These are phyloP conservation scores for Colletotrichum melonis DNA, from an alignment of 2,329 filamentous ascomycete genomes.

Conservation along the genomic window DNA sequence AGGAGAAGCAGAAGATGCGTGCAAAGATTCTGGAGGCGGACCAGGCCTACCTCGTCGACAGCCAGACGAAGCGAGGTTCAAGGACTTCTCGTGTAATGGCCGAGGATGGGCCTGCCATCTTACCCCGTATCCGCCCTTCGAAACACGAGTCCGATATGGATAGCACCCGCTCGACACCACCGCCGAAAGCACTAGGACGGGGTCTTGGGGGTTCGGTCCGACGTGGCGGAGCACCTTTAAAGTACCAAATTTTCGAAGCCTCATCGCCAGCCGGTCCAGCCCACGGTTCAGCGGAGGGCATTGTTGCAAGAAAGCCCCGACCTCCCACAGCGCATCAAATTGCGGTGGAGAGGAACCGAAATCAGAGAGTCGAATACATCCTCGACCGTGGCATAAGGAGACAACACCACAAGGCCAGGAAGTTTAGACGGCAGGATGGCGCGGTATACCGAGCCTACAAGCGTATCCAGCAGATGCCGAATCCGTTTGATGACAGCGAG, in stretches of 20 bases:
- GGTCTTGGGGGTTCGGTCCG: constrained; percentile 44
- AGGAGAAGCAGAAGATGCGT: constrained; percentile 78
- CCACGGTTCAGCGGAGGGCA: constrained; percentile 63
- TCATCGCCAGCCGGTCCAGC: constrained; percentile 69
- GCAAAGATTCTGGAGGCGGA: constrained; percentile 82
- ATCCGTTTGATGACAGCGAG: constrained; percentile 72
- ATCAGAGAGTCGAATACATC: constrained; percentile 83
- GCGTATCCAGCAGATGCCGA: constrained; percentile 66
- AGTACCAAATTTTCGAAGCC: constrained; percentile 70
- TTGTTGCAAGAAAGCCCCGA: constrained; percentile 72
- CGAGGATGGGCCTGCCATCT: constrained; percentile 67
- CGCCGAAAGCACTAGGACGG: constrained; percentile 47
- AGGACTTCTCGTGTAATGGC: constrained; percentile 52
- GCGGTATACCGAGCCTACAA: constrained; percentile 74
- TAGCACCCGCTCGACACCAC: constrained; percentile 57
- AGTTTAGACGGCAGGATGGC: constrained; percentile 72
- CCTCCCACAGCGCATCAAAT: constrained; percentile 86
- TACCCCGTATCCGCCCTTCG: constrained; percentile 72
- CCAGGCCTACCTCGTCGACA: constrained; percentile 73
- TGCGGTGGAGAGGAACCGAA: constrained; percentile 82
- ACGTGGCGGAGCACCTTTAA: constrained; percentile 59
- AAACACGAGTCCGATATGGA: constrained; percentile 67
- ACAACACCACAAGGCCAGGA: constrained; percentile 72
- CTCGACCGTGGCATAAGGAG: constrained; percentile 79
- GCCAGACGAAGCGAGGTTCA: constrained; percentile 67